These are phyloP conservation scores for Sequoiadendron giganteum DNA, from an alignment of 75 land plant species.

Conservation along the genomic window DNA sequence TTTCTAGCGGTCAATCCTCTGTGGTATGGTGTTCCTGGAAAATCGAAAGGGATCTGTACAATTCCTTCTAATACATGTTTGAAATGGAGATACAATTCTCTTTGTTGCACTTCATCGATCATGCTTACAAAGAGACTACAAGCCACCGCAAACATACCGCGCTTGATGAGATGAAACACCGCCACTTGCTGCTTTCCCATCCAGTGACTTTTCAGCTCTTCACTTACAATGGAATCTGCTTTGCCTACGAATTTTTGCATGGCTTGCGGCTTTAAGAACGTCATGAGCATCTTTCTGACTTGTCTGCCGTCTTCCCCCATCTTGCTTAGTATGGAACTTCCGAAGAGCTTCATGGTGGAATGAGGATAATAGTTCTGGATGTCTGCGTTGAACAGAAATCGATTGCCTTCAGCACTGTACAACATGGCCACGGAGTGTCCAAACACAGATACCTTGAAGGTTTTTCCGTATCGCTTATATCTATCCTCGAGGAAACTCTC, in stretches of 20 bases:
- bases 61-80: conserved; percentile 18
- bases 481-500: conserved; percentile 21
- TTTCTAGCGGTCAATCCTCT: background rate
- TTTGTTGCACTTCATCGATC: conserved; percentile 23
- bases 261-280: conserved; percentile 29
- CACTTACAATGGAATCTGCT: conserved; percentile 16
- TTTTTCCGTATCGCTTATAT: background rate
- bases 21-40: too few relatives aligned
- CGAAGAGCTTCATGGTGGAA: background rate
- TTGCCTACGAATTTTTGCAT: conserved; percentile 17
- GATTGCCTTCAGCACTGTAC: conserved; percentile 42
- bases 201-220: conserved; percentile 14
- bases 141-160: conserved; percentile 35
- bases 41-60: too few relatives aligned
- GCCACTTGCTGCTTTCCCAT: conserved; percentile 18
- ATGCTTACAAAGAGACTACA: conserved; percentile 35
- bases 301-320: conserved; percentile 12
- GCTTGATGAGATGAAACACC: conserved; percentile 32
- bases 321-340: background rate
- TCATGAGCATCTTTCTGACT: conserved; percentile 12
- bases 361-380: conserved; percentile 21
- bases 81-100: conserved; percentile 20
- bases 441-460: conserved; percentile 45
- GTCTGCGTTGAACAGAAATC: conserved; percentile 43
- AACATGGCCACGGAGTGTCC: conserved; percentile 20